A percentile compares a stretch with the other conserved stretches of the same genome.
Evolutionary conservation across 331 rosid species (phyloP).

Genomic region (Telfairia occidentalis): DNA sequence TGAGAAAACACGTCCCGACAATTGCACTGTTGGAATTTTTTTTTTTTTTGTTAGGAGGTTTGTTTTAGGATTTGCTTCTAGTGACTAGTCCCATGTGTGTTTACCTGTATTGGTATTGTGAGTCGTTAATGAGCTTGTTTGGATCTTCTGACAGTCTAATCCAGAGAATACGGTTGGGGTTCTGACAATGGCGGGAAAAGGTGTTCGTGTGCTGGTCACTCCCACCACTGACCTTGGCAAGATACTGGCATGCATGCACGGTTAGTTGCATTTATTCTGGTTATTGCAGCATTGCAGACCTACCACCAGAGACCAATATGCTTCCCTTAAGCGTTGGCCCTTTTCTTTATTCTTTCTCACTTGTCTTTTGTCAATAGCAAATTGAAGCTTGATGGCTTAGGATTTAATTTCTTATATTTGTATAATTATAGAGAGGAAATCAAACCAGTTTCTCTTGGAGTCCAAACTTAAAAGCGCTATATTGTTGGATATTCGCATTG

Average conservation of each 20-base stretch:
- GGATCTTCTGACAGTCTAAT: slow-evolving; percentile 52
- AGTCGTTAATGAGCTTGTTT: neutral
- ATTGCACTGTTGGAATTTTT: neutral
- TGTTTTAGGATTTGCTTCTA: neutral
- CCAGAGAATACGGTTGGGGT: slow-evolving; percentile 93
- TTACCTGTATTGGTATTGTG: neutral
- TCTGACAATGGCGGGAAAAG: slow-evolving; percentile 92
- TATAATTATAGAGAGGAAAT: neutral
- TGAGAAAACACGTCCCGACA: neutral
- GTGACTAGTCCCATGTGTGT: neutral
- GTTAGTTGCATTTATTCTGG: slow-evolving; percentile 29
- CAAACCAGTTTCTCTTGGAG: neutral
- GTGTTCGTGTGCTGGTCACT: slow-evolving; percentile 82
- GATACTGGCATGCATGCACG: slow-evolving; percentile 89
- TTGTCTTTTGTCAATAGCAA: neutral
- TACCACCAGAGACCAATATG: neutral
- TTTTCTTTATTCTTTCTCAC: neutral
- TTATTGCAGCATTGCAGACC: neutral
- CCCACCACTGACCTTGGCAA: slow-evolving; percentile 93
- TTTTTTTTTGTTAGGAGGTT: neutral
- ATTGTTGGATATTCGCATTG: neutral
- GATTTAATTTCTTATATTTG: neutral
- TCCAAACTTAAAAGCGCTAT: neutral
- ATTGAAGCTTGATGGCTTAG: slow-evolving; percentile 3
- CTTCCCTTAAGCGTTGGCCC: neutral